A percentile compares a stretch with the other conserved stretches of the same genome.
Evolutionary conservation across 352 stramenopile genomes (phyloP).

Genomic region (Elongisporangium undulatum): DNA sequence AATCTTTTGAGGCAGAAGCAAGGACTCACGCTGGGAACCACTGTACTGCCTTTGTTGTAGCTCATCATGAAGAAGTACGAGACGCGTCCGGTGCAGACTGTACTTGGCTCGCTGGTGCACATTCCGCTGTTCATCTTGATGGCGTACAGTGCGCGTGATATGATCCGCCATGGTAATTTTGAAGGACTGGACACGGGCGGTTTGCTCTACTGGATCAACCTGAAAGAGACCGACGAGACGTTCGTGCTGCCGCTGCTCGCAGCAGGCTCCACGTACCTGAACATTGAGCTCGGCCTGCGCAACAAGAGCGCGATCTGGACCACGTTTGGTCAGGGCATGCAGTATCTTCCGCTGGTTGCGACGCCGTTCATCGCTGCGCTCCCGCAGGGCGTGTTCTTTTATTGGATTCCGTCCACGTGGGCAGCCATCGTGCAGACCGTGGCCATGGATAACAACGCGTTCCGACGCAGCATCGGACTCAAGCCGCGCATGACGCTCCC

Average conservation of each 20-base stretch:
- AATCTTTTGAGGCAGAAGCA: neutral
- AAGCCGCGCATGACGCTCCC: constrained; percentile 25
- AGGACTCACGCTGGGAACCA: neutral
- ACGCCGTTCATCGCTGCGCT: constrained; percentile 42
- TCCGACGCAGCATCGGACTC: constrained; percentile 52
- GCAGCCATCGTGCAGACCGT: constrained; percentile 54
- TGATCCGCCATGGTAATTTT: constrained; percentile 70
- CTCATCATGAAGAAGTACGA: constrained; percentile 70
- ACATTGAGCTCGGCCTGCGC: constrained; percentile 44
- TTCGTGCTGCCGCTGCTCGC: constrained; percentile 56
- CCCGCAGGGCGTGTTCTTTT: constrained; percentile 78
- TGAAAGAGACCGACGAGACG: constrained; percentile 57
- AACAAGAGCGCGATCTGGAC: constrained; percentile 49
- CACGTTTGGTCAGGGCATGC: constrained; percentile 31
- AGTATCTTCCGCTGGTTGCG: constrained; percentile 54
- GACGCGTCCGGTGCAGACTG: constrained; percentile 57
- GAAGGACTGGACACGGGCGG: constrained; percentile 55
- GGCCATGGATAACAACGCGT: constrained; percentile 61
- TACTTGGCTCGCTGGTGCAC: constrained; percentile 59
- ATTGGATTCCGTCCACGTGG: constrained; percentile 74
- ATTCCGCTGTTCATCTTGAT: constrained; percentile 71
- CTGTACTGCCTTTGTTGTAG: neutral
- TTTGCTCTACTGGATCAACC: constrained; percentile 60
- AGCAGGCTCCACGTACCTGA: constrained; percentile 53
- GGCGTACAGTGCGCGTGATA: constrained; percentile 69